Conservation (phyloP, 208 protist genomes). For the Crithidia thermophila region DNA sequence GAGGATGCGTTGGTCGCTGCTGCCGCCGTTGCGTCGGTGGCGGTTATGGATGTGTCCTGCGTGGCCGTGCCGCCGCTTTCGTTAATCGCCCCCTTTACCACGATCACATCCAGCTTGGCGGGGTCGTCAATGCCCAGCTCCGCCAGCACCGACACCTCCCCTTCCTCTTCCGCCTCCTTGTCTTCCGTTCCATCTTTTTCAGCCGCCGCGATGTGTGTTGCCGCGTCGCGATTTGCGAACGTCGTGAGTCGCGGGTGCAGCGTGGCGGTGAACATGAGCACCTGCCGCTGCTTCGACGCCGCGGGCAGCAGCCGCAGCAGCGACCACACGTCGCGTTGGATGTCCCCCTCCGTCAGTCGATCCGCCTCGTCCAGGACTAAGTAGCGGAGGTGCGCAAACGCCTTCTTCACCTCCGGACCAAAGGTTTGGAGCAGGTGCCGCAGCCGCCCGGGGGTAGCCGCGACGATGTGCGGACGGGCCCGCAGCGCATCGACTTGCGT, state of each 20-base stretch:
- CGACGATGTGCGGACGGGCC: conserved; percentile 79
- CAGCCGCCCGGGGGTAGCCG: conserved; percentile 82
- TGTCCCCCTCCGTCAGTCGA: conserved; percentile 76
- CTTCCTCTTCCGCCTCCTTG: not conserved
- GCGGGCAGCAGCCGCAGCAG: conserved; percentile 49
- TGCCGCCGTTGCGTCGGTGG: not conserved
- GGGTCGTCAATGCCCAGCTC: conserved; percentile 47
- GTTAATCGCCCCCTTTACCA: conserved; percentile 17
- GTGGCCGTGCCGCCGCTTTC: conserved; percentile 1
- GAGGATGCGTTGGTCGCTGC: not conserved
- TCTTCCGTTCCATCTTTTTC: not conserved
- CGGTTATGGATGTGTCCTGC: not conserved
- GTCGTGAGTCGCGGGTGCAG: conserved; percentile 60
- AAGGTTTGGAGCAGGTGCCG: conserved; percentile 62
- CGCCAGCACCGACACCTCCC: conserved; percentile 20
- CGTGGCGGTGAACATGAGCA: conserved; percentile 84
- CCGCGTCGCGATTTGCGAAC: not conserved
- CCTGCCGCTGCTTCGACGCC: conserved; percentile 38
- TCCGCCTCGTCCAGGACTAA: conserved; percentile 91
- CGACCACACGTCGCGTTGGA: conserved; percentile 51
- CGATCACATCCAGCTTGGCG: conserved; percentile 29
- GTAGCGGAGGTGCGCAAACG: conserved; percentile 76
- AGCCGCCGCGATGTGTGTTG: too few relatives aligned
- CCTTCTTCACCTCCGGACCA: conserved; percentile 44
- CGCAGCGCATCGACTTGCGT: conserved; percentile 79